Percentiles rank a stretch among this genome's conserved stretches.
phyloP scores from a whole-genome alignment of 176 grass and related monocot species.

The Triticum dicoccoides region DNA sequence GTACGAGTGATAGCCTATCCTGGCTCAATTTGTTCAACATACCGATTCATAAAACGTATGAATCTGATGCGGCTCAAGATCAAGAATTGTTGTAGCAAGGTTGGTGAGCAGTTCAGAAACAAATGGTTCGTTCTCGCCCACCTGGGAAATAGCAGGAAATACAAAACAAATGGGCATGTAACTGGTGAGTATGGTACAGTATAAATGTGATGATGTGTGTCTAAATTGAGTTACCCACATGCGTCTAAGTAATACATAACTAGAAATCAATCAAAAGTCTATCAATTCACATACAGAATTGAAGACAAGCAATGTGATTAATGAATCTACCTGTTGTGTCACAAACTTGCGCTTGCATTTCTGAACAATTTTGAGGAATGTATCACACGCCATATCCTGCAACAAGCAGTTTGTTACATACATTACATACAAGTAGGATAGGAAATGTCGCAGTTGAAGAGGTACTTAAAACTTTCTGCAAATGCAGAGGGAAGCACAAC shows the following conservation, averaged over 20 bases:
- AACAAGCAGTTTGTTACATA: conserved; percentile 21
- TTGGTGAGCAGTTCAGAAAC: conserved; percentile 81
- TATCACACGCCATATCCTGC: conserved; percentile 99
- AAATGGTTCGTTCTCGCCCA: conserved; percentile 97
- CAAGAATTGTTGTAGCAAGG: conserved; percentile 79
- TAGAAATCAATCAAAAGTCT: neutral
- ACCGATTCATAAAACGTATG: conserved; percentile 99
- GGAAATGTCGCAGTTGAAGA: neutral
- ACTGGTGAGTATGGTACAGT: neutral
- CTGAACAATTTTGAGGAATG: conserved; percentile 98
- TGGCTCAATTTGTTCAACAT: conserved; percentile 32
- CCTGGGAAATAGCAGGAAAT: conserved; percentile 48
- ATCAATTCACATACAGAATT: neutral
- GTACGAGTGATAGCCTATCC: neutral
- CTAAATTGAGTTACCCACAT: conserved; percentile 8
- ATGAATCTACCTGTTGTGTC: conserved; percentile 71
- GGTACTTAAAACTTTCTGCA: conserved; percentile 3
- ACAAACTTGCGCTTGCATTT: conserved; percentile 99
- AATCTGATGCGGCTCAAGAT: conserved; percentile 99
- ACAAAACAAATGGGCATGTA: neutral
- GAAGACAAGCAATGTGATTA: neutral
- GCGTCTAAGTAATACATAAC: neutral
- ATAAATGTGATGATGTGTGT: neutral
- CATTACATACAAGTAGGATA: conserved; percentile 18
- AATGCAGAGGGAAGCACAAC: neutral